A percentile compares a stretch with the other conserved stretches of the same genome.
Evolutionary conservation across 2,329 filamentous ascomycete genomes (phyloP).

Genomic region (Phyllosticta citriasiana): DNA sequence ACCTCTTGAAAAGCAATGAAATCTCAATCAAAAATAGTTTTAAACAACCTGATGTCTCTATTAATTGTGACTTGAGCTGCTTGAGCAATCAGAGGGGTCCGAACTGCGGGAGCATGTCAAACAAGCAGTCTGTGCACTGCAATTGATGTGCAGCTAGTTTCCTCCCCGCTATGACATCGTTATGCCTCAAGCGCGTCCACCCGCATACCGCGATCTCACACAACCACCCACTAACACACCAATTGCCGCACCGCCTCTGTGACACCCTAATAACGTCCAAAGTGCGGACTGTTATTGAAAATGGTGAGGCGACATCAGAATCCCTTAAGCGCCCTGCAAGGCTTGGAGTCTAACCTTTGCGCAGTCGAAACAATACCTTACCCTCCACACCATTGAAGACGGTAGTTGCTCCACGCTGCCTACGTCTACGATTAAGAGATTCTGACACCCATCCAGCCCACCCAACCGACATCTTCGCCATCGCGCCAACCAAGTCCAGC

Average conservation of each 20-base stretch:
- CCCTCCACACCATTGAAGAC: slow-evolving; percentile 80
- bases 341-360: neutral
- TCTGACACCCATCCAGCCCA: slow-evolving; percentile 51
- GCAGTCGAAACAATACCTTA: slow-evolving; percentile 97
- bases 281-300: neutral
- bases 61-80: neutral
- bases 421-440: slow-evolving; percentile 23
- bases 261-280: neutral
- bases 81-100: neutral
- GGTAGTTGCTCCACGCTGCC: slow-evolving; percentile 42
- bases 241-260: neutral
- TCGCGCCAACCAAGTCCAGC: slow-evolving; percentile 63
- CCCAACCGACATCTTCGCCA: slow-evolving; percentile 70
- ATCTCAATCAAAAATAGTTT: neutral
- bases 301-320: neutral
- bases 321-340: neutral
- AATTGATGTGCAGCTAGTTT: slow-evolving; percentile 1
- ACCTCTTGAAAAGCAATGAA: neutral
- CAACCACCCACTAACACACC: neutral
- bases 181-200: slow-evolving; percentile 6
- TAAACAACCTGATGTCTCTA: neutral
- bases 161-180: slow-evolving; percentile 11
- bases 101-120: neutral
- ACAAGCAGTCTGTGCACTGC: neutral
- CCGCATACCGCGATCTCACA: neutral